Evolutionary conservation across 305 asterid genomes (phyloP).

Genomic region (Withania somnifera): DNA sequence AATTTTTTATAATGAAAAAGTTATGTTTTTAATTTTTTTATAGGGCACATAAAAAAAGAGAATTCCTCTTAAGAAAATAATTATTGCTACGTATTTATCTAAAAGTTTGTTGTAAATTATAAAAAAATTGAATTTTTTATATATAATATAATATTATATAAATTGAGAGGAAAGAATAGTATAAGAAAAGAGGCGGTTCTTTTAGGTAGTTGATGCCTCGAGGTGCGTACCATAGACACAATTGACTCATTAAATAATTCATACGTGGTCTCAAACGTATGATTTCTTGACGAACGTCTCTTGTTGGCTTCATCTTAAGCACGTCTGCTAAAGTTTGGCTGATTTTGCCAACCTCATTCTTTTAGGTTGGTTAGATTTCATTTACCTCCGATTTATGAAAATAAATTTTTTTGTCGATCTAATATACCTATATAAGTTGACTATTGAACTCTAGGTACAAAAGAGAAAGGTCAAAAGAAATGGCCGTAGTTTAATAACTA

Average conservation of each 20-base stretch:
- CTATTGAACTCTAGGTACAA: not conserved
- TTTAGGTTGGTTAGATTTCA: not conserved
- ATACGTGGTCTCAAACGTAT: not conserved
- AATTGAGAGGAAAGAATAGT: too few relatives aligned
- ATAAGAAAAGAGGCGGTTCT: not conserved
- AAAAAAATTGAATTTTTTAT: too few relatives aligned
- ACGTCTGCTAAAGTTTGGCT: not conserved
- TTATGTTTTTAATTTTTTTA: too few relatives aligned
- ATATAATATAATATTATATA: too few relatives aligned
- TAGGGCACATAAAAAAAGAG: too few relatives aligned
- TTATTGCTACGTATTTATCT: too few relatives aligned
- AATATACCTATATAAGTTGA: not conserved
- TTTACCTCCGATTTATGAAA: not conserved
- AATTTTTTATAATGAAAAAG: too few relatives aligned
- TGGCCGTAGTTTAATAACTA: not conserved
- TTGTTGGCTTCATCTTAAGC: constrained; percentile 1
- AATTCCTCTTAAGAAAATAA: too few relatives aligned
- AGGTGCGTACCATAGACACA: not conserved
- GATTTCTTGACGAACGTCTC: constrained; percentile 6
- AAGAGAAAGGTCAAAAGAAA: too few relatives aligned
- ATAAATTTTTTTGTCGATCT: not conserved
- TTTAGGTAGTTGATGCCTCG: not conserved
- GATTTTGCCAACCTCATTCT: not conserved
- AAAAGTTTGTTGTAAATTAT: too few relatives aligned
- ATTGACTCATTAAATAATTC: not conserved